Conservation (phyloP, 805 yeast species). For the Priceomyces carsonii region DNA sequence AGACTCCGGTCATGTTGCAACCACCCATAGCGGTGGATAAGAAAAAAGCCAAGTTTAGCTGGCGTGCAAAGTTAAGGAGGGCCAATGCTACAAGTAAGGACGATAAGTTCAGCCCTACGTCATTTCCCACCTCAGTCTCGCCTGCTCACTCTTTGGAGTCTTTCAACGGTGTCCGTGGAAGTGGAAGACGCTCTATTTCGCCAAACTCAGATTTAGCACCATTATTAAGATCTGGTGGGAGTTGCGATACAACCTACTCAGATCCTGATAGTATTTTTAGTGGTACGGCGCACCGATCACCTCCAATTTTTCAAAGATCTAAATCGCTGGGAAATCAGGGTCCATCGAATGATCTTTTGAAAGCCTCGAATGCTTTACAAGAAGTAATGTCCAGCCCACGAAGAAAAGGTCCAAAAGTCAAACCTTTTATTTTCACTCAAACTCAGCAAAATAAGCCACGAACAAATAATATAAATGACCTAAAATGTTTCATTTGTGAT, state of each 20-base stretch:
- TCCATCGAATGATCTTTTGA: neutral
- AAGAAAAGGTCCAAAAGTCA: constrained; percentile 23
- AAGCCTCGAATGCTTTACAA: constrained; percentile 6
- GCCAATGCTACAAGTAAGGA: neutral
- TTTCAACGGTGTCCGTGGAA: neutral
- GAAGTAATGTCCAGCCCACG: constrained; percentile 6
- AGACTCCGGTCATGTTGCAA: no score
- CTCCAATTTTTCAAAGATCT: neutral
- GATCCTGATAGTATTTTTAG: constrained; percentile 5
- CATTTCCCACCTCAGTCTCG: constrained; percentile 2
- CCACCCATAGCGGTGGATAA: neutral
- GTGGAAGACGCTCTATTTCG: neutral
- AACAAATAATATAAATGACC: constrained; percentile 4
- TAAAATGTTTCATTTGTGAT: constrained; percentile 51
- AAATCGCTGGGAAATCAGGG: neutral
- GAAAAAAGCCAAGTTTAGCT: neutral
- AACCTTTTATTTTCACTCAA: constrained; percentile 22
- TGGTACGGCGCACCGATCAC: neutral
- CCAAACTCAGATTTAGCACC: neutral
- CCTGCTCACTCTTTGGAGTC: constrained; percentile 3
- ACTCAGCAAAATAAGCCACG: constrained; percentile 14
- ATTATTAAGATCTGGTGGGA: neutral
- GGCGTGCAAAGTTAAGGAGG: constrained; percentile 2
- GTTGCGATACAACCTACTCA: neutral
- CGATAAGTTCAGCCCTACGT: neutral